Percentiles rank a stretch among this genome's conserved stretches.
Conservation (phyloP, 208 protist species). For the Trypanosoma scelopori region DNA sequence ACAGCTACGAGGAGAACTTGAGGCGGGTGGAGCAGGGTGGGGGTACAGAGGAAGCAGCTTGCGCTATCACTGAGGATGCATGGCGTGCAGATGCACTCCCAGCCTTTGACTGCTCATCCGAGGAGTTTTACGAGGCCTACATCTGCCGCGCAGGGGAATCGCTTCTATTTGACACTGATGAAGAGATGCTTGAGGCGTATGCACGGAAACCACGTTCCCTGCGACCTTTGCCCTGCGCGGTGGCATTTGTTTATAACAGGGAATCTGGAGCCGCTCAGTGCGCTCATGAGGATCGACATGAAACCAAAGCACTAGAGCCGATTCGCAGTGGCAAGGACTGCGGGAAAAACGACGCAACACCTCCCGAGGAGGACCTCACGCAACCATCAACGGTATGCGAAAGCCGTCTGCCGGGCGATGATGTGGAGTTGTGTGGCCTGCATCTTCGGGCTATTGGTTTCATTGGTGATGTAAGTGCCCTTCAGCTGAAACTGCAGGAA, state of each 20-base stretch:
- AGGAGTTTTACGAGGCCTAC: constrained; percentile 29
- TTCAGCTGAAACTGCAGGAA: neutral
- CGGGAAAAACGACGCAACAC: neutral
- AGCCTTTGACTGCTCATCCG: constrained; percentile 6
- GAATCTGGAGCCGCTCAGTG: neutral
- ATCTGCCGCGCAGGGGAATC: constrained; percentile 12
- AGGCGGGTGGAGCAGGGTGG: constrained; percentile 16
- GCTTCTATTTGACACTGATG: constrained; percentile 23
- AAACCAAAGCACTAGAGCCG: too few species aligned
- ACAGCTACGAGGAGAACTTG: constrained; percentile 17
- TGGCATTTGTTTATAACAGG: constrained; percentile 18
- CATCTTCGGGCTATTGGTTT: constrained; percentile 18
- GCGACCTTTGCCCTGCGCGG: constrained; percentile 21
- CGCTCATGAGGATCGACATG: neutral
- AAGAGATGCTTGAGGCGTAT: constrained; percentile 13
- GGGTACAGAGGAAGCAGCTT: neutral
- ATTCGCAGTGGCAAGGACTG: constrained; percentile 17
- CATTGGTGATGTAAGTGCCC: constrained; percentile 19
- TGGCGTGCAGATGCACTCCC: constrained; percentile 14
- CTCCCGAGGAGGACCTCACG: neutral
- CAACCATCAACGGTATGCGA: neutral
- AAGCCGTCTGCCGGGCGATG: neutral
- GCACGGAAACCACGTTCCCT: constrained; percentile 4
- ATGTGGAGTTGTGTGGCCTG: constrained; percentile 9
- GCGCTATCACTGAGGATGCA: neutral